Evolutionary conservation across 2,329 filamentous ascomycete species (phyloP), one percentile per base, ranked within the genome.

Genomic region (Coleophoma eucalyptorum): DNA sequence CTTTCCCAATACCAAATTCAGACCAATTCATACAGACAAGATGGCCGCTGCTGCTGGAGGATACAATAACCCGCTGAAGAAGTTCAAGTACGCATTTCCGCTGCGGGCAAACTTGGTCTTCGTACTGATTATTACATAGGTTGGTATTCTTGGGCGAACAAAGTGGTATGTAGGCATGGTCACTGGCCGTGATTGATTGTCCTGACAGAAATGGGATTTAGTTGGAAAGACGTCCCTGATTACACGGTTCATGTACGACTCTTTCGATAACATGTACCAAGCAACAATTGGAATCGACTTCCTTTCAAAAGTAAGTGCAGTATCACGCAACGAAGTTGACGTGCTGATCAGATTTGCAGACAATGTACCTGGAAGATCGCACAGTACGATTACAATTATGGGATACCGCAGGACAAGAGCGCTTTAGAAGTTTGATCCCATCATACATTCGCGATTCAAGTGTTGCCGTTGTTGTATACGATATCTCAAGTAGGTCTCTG

Each of bases 161-260:
- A 75, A 97, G 93, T 72, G 94, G 93, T 97, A 90, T 71, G 84
- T 70, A 50, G 46, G 2, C 51, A 13, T 11, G 26, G 26, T 26
- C 26, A 26, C 26, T 26, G 4, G 26, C 26, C 26, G 26, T 26
- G 26, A 26, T 26, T 8, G 26, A 5, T 8, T 7, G 26, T 50
- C 45, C 58, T 64, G 48, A 61, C 54, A 37, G 38, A 44, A 41
- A 26, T 38, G 40, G n/a, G 43, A 45, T 57, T 55, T 69, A 97
- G 94, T 99, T 64, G 94, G 94, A 69, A 99, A 99, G 78, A 99
- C 94, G 32, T 99, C 94, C 55, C 77, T 99, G 64, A 99, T 99
- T 70, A 99, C 94, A 60, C 87, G 94, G 58, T 99, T 99, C 79
- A 99, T 99, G 94, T 99, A 99, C 80, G 94, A 99, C 74, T 97